These are phyloP conservation scores for Camillea tinctor DNA, from an alignment of 2,329 filamentous ascomycete genomes.

Conservation along the genomic window DNA sequence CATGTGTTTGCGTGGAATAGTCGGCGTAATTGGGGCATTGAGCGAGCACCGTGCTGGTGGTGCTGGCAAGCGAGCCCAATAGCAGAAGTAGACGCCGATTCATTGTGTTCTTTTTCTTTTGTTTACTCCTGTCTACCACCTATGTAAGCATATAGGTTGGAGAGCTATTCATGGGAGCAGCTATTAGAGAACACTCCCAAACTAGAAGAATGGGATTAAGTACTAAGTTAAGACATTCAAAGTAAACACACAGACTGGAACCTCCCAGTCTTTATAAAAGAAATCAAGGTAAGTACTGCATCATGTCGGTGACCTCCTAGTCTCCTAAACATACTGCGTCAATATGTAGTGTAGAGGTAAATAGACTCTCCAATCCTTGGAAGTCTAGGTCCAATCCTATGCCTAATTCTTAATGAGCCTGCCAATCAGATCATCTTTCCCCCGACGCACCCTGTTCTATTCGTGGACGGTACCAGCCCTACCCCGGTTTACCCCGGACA, in stretches of 20 bases:
- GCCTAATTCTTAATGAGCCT: neutral
- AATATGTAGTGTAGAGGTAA: neutral
- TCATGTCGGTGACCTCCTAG: neutral
- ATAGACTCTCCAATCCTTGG: neutral
- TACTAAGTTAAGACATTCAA: constrained; percentile 2
- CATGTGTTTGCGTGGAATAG: constrained; percentile 59
- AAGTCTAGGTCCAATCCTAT: too few species aligned
- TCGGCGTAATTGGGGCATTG: constrained; percentile 64
- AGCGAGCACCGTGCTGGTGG: constrained; percentile 8
- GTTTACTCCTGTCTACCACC: constrained; percentile 4
- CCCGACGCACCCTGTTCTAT: neutral
- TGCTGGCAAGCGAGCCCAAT: constrained; percentile 6
- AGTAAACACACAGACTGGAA: constrained; percentile 6
- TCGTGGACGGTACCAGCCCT: neutral
- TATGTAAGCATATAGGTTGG: constrained; percentile 3
- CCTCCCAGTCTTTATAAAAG: constrained; percentile 4
- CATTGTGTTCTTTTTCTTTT: neutral
- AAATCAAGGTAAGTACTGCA: constrained; percentile 9
- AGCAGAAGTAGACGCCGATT: constrained; percentile 12
- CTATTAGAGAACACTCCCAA: too few species aligned
- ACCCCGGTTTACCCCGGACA: neutral
- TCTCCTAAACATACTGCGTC: neutral
- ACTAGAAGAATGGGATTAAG: neutral
- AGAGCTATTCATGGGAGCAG: neutral
- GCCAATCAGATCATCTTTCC: neutral